Conservation (phyloP, 305 asterid species). For the Solanum hybrid region DNA sequence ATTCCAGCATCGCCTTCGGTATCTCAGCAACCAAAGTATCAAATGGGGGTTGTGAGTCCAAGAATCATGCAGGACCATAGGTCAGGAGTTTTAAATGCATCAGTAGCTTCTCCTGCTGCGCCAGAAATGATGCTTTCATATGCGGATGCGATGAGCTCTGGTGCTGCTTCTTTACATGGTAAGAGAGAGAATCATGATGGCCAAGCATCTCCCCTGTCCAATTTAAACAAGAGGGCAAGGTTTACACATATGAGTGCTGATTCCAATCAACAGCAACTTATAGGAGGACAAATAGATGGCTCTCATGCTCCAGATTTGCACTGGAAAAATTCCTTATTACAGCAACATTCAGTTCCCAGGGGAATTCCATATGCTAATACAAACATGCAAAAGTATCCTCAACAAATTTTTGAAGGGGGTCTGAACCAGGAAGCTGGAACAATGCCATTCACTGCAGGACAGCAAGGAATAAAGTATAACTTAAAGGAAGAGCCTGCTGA, state of each 20-base stretch:
- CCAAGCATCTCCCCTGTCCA: constrained; percentile 47
- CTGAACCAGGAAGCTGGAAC: constrained; percentile 59
- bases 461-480: constrained; percentile 70
- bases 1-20: constrained; percentile 44
- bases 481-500: constrained; percentile 91
- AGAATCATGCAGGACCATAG: constrained; percentile 70
- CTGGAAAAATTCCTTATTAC: constrained; percentile 72
- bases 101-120: constrained; percentile 60
- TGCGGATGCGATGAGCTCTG: constrained; percentile 30
- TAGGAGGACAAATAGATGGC: constrained; percentile 53
- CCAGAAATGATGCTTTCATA: constrained; percentile 57
- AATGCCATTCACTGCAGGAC: constrained; percentile 49
- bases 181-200: constrained; percentile 76
- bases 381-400: constrained; percentile 64
- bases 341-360: constrained; percentile 52
- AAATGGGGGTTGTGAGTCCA: constrained; percentile 52
- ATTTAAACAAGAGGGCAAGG: constrained; percentile 59
- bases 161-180: constrained; percentile 49
- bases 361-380: constrained; percentile 51
- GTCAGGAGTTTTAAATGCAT: constrained; percentile 37
- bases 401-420: constrained; percentile 66
- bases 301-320: constrained; percentile 63
- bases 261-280: constrained; percentile 49
- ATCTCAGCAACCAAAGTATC: constrained; percentile 53
- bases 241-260: constrained; percentile 34